Evolutionary conservation across 2,329 filamentous ascomycete species (phyloP).

Genomic region (Chaetomium sp.): DNA sequence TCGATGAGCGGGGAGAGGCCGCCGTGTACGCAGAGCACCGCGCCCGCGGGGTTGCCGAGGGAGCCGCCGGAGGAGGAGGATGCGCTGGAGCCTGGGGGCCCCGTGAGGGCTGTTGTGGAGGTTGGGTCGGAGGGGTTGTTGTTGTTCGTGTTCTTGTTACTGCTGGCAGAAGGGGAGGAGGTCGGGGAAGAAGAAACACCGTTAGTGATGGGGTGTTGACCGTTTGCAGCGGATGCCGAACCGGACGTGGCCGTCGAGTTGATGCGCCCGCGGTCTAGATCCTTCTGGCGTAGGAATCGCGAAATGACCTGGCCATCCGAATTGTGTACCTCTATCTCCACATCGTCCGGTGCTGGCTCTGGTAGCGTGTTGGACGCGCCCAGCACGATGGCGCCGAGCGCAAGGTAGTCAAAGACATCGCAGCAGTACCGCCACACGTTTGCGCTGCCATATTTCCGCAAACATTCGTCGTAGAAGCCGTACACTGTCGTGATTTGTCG

Average conservation of each 20-base stretch:
- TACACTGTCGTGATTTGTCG: conserved; percentile 96
- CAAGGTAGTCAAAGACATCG: conserved; percentile 95
- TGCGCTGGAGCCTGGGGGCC: conserved; percentile 73
- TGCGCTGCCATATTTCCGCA: conserved; percentile 91
- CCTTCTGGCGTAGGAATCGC: conserved; percentile 52
- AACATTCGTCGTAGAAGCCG: conserved; percentile 95
- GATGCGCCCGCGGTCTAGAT: conserved; percentile 19
- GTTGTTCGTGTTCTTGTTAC: no score
- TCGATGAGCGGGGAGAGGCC: conserved; percentile 88
- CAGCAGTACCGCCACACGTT: conserved; percentile 98
- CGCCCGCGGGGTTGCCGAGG: conserved; percentile 65
- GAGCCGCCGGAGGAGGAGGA: conserved; percentile 60
- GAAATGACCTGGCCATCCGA: conserved; percentile 73
- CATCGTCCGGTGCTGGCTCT: conserved; percentile 49
- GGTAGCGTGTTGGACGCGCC: conserved; percentile 66
- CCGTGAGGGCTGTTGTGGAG: conserved; percentile 44
- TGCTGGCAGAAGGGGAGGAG: no score
- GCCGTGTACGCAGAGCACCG: conserved; percentile 92
- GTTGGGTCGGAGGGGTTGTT: conserved; percentile 21
- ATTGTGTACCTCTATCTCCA: conserved; percentile 91
- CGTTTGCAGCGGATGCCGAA: no score
- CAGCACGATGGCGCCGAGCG: conserved; percentile 82
- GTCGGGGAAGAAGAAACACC: conserved; percentile 4
- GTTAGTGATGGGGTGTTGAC: conserved; percentile 8
- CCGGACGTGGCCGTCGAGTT: neutral